Percentiles rank a stretch among this genome's conserved stretches.
Evolutionary conservation across 139 green algal genomes (phyloP).

Genomic region (Volvox reticuliferus): DNA sequence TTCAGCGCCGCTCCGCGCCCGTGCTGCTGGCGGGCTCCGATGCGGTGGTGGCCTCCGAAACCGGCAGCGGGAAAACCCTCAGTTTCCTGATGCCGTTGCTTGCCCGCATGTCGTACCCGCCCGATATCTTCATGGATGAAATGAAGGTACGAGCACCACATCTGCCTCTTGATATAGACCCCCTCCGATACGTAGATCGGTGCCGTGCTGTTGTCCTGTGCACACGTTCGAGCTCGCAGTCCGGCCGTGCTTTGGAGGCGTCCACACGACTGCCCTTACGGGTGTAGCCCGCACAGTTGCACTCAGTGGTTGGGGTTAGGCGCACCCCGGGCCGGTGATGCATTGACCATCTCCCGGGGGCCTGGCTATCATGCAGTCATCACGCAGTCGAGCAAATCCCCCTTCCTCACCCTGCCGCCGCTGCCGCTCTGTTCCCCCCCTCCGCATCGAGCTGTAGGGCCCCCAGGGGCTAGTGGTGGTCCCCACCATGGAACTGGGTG

Average conservation of each 20-base stretch:
- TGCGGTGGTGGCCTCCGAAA: conserved; percentile 74
- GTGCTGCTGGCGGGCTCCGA: conserved; percentile 75
- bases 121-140: conserved; percentile 78
- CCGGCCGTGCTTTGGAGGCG: no score
- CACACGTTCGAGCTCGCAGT: no score
- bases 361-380: no score
- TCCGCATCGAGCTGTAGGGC: conserved; percentile 3
- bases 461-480: conserved; percentile 87
- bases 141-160: conserved; percentile 58
- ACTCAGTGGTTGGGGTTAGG: no score
- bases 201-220: no score
- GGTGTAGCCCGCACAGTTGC: not conserved
- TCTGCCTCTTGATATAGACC: not conserved
- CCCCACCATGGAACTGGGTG: conserved; percentile 90
- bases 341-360: no score
- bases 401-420: not conserved
- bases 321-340: no score
- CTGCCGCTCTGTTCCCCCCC: not conserved
- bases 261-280: no score
- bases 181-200: no score
- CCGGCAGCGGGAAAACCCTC: conserved; percentile 89
- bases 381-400: not conserved
- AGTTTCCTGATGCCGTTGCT: conserved; percentile 83
- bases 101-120: conserved; percentile 76
- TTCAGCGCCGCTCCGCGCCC: conserved; percentile 74